These are phyloP conservation scores for Globisporangium perplexum DNA, from an alignment of 352 stramenopile genomes.

Conservation along the genomic window DNA sequence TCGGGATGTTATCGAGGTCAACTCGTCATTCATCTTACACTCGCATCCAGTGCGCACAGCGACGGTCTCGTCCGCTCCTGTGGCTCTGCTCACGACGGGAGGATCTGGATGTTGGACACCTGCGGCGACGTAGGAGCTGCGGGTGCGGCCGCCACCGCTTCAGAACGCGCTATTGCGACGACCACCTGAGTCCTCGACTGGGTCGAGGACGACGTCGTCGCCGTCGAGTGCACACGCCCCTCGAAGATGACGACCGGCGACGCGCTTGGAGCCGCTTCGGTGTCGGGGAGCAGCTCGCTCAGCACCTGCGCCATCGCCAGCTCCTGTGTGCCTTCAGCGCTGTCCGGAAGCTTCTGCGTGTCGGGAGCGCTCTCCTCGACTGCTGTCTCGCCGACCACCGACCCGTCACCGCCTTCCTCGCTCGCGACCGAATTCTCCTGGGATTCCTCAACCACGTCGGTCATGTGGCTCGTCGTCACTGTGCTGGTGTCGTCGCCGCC, in stretches of 20 bases:
- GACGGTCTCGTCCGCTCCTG: too few relatives aligned
- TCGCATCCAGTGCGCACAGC: too few relatives aligned
- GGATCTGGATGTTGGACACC: slow-evolving; percentile 11
- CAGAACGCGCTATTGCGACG: not conserved
- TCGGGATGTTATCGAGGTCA: too few relatives aligned
- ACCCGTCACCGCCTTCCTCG: not conserved
- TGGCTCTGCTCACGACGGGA: slow-evolving; percentile 1
- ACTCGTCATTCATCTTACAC: not conserved
- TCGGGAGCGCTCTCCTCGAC: not conserved
- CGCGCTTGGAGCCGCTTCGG: not conserved
- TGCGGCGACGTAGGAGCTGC: not conserved
- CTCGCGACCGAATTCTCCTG: not conserved
- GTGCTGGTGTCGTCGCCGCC: not conserved
- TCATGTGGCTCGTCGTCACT: not conserved
- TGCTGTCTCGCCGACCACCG: not conserved
- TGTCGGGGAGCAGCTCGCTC: slow-evolving; percentile 7
- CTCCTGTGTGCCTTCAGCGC: not conserved
- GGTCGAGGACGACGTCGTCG: not conserved
- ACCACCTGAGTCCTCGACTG: not conserved
- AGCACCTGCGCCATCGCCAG: slow-evolving; percentile 4
- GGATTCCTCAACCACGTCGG: not conserved
- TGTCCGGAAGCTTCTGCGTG: too few relatives aligned
- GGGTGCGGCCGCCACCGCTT: not conserved
- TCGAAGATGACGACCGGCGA: not conserved
- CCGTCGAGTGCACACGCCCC: not conserved